These are phyloP conservation scores for Anisodus acutangulus DNA, from an alignment of 257 asterid species.

Conservation along the genomic window DNA sequence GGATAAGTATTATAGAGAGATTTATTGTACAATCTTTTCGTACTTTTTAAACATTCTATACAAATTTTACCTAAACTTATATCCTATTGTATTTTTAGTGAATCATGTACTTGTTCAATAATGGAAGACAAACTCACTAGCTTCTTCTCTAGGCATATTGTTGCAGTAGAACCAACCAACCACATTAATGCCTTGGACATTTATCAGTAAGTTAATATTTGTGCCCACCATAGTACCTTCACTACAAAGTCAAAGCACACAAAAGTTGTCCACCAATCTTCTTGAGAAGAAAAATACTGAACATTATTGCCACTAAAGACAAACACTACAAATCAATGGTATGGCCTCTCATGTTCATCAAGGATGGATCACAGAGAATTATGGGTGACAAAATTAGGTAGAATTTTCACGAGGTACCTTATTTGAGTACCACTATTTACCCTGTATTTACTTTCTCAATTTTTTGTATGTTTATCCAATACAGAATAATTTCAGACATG, in stretches of 20 bases:
- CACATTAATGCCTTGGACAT: background rate
- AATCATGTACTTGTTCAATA: background rate
- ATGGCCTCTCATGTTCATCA: no score
- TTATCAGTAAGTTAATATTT: background rate
- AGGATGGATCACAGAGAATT: background rate
- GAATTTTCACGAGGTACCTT: no score
- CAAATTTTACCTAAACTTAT: background rate
- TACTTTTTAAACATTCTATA: no score
- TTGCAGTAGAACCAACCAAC: background rate
- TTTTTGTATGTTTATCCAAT: no score
- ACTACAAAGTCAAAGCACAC: background rate
- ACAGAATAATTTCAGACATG: no score
- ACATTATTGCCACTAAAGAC: background rate
- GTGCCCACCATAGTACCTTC: background rate
- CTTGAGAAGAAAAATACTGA: background rate
- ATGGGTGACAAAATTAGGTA: background rate
- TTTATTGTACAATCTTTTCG: background rate
- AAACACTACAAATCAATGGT: no score
- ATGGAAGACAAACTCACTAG: background rate
- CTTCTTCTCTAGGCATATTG: background rate
- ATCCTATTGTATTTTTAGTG: no score
- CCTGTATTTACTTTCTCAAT: no score
- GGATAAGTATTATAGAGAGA: no score
- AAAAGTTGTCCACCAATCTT: conserved; percentile 8
- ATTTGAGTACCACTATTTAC: no score